These are phyloP conservation scores for Podila epicladia DNA, from an alignment of 192 early-diverging fungal species.

Conservation along the genomic window DNA sequence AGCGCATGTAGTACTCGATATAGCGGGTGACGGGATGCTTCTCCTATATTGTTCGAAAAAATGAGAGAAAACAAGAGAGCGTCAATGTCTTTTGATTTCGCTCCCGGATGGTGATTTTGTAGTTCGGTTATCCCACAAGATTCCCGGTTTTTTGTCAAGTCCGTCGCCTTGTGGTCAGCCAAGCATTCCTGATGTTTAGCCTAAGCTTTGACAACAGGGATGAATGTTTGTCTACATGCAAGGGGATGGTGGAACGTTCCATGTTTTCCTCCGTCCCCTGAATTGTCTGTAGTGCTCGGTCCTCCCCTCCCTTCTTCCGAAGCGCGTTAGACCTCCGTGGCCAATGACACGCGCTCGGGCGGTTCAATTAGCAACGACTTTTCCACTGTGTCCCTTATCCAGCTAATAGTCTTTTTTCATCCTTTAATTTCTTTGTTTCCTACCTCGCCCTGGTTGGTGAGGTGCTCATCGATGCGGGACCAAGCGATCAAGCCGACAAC, in stretches of 20 bases:
- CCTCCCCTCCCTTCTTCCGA: not conserved
- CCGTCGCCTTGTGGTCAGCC: too few species aligned
- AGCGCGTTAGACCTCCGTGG: too few species aligned
- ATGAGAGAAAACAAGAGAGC: not conserved
- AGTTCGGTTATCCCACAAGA: too few species aligned
- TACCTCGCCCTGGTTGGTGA: conserved; percentile 52
- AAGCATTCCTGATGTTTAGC: too few species aligned
- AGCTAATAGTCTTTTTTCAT: not conserved
- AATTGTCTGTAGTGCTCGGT: too few species aligned
- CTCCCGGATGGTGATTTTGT: too few species aligned
- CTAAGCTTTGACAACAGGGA: too few species aligned
- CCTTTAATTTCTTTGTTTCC: not conserved
- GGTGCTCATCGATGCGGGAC: conserved; percentile 51
- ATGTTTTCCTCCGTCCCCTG: too few species aligned
- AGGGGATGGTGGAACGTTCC: too few species aligned
- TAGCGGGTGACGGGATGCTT: conserved; percentile 52
- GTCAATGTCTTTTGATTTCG: too few species aligned
- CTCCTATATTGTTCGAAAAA: conserved; percentile 15
- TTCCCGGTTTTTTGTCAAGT: too few species aligned
- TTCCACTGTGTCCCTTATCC: not conserved
- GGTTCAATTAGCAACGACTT: not conserved
- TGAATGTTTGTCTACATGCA: too few species aligned
- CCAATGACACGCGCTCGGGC: not conserved
- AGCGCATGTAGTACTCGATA: conserved; percentile 54
- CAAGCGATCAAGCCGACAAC: conserved; percentile 44